phyloP scores from a whole-genome alignment of 1,284 basidiomycete genomes.

The Phlebopus sp. region DNA sequence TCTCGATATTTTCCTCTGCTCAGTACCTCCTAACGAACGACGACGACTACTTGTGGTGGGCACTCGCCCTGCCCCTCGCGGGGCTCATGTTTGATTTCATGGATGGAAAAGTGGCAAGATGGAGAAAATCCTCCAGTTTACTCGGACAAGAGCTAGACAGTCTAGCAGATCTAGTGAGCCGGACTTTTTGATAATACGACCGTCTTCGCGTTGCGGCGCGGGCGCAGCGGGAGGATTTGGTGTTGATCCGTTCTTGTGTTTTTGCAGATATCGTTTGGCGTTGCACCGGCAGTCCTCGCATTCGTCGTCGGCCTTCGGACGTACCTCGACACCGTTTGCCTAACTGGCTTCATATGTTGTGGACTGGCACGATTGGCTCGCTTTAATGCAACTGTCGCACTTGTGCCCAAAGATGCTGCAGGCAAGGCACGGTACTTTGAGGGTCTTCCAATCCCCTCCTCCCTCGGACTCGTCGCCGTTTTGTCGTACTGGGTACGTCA shows the following conservation, averaged over 20 bases:
- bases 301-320: constrained; percentile 91
- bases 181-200: no score
- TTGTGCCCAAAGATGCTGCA: constrained; percentile 82
- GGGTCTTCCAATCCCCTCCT: constrained; percentile 94
- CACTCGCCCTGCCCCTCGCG: constrained; percentile 84
- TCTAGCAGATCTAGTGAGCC: constrained; percentile 86
- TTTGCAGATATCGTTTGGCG: constrained; percentile 91
- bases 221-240: no score
- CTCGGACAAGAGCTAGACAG: constrained; percentile 99
- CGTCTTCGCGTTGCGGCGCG: no score
- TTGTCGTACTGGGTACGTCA: constrained; percentile 82
- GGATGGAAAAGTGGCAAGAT: constrained; percentile 97
- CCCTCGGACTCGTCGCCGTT: constrained; percentile 76
- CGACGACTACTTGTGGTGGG: constrained; percentile 78
- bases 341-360: constrained; percentile 92
- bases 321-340: constrained; percentile 82
- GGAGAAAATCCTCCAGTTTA: constrained; percentile 94
- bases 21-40: constrained; percentile 86
- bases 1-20: constrained; percentile 92
- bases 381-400: constrained; percentile 97
- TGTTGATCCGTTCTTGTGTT: constrained; percentile 12
- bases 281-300: constrained; percentile 90
- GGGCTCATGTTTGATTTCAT: constrained; percentile 99
- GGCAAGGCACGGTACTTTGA: constrained; percentile 97
- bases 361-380: constrained; percentile 95